Percentiles rank a stretch among this genome's conserved stretches.
Conservation (phyloP, 2,329 filamentous ascomycete species). For the Diaporthe humulicola region DNA sequence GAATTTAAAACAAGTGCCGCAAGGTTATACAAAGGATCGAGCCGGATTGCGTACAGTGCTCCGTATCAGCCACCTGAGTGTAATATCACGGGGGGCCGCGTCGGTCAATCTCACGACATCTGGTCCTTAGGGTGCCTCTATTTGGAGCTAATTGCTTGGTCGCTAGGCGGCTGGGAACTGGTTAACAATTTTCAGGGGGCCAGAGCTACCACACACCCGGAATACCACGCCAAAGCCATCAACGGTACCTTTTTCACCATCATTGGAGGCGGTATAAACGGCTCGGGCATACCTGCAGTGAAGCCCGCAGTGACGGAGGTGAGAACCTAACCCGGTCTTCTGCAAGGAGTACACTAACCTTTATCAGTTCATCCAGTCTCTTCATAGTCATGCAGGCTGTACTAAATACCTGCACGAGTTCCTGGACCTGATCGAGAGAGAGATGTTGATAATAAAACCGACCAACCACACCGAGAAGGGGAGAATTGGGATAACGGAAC, state of each 20-base stretch:
- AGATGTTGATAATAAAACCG: slow-evolving; percentile 6
- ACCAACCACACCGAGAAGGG: not conserved
- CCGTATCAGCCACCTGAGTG: slow-evolving; percentile 16
- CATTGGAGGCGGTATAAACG: not conserved
- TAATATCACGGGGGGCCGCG: not conserved
- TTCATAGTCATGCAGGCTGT: not conserved
- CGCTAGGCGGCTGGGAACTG: slow-evolving; percentile 6
- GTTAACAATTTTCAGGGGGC: not conserved
- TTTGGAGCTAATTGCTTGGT: slow-evolving; percentile 32
- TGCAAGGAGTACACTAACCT: not conserved
- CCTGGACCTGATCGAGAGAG: not conserved
- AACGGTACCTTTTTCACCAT: not conserved
- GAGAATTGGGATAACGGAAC: not conserved
- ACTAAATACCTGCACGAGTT: slow-evolving; percentile 20
- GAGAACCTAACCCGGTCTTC: not conserved
- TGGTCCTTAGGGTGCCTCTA: slow-evolving; percentile 30
- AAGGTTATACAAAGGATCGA: not conserved
- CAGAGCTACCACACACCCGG: not conserved
- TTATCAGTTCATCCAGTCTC: not conserved
- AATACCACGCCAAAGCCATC: not conserved
- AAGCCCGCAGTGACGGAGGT: not conserved
- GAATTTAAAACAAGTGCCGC: not conserved
- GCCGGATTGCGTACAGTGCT: not conserved
- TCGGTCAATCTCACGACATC: slow-evolving; percentile 16
- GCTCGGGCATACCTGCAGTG: not conserved